Base-by-base conservation (phyloP, 805 yeast genomes). In the Phaffomyces antillensis region DNA sequence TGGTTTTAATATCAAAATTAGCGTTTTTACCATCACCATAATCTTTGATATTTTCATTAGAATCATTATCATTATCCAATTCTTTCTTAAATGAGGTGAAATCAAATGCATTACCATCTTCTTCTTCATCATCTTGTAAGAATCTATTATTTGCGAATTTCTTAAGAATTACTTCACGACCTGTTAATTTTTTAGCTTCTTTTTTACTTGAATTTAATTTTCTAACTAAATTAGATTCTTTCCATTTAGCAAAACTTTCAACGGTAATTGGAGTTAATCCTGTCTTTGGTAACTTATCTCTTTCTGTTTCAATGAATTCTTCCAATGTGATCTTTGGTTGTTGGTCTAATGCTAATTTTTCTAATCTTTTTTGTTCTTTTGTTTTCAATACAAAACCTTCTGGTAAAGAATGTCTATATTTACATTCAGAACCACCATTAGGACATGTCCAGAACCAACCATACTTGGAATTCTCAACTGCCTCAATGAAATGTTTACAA, bases 401-500 rank as follows among this genome's bases (percentile, higher is more conserved):
- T 36, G 99, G 99, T 60, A 93, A 73, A 9, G 97, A 85, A 66
- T 93, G 99, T 66, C 79, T 82, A 71, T 93, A 93, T 72, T 83
- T 91, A 77, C 99, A 93, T 49, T 79, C 83, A 49, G 84, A 79
- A 53, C 96, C 97, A 36, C 91, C 90, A 55, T 87, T 87, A 25
- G 99, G 99, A 71, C 99, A 93, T 18, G 76, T 74, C 99, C 99
- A 93, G 67, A 93, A 90, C 99, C 99, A 93, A 60, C 99, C 99
- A 63, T 93, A 93, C 62, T 91, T 91, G 47, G 91, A 93, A 60
- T 89, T 88, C 62, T 93, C 99, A 46, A 93, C 97, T 0, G 99
- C 98, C 48, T 89, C 96, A 53, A 93, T 86, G 69, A 93, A 95
- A 66, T 65, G 79, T 64, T 90, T 93, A 76, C 99, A 93, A 40